phyloP scores from a whole-genome alignment of 345 rosid genomes.

The Eucalyptus sp. region DNA sequence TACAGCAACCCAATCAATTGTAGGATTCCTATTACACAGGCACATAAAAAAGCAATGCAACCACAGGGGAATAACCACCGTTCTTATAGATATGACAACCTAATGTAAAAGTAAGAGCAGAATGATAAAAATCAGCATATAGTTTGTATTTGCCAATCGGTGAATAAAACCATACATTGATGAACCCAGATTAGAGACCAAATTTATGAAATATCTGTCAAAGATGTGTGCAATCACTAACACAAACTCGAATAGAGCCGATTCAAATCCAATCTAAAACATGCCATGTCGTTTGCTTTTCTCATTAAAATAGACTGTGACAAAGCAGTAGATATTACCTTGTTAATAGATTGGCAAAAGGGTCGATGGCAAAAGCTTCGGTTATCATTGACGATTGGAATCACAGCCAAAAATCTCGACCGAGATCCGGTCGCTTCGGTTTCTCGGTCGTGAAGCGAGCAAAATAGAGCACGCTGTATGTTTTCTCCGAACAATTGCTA shows the following conservation, averaged over 20 bases:
- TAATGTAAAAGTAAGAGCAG: background rate
- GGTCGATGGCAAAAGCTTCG: no score
- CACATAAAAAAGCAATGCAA: no score
- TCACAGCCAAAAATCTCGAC: background rate
- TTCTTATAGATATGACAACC: background rate
- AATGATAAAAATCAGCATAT: background rate
- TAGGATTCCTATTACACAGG: no score
- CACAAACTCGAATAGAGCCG: background rate
- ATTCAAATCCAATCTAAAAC: background rate
- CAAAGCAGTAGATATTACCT: background rate
- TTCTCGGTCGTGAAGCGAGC: background rate
- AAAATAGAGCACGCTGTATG: background rate
- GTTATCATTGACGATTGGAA: no score
- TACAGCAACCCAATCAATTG: background rate
- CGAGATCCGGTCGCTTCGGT: background rate
- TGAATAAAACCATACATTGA: background rate
- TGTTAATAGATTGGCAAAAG: no score
- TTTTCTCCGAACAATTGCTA: constrained; percentile 86
- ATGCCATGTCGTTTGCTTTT: background rate
- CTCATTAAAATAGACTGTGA: background rate
- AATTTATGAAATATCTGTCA: no score
- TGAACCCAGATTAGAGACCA: background rate
- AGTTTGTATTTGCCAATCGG: background rate
- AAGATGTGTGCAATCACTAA: no score
- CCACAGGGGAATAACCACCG: no score